Evolutionary conservation across 2,329 filamentous ascomycete genomes (phyloP).

Genomic region (Blumeriella jaapii): DNA sequence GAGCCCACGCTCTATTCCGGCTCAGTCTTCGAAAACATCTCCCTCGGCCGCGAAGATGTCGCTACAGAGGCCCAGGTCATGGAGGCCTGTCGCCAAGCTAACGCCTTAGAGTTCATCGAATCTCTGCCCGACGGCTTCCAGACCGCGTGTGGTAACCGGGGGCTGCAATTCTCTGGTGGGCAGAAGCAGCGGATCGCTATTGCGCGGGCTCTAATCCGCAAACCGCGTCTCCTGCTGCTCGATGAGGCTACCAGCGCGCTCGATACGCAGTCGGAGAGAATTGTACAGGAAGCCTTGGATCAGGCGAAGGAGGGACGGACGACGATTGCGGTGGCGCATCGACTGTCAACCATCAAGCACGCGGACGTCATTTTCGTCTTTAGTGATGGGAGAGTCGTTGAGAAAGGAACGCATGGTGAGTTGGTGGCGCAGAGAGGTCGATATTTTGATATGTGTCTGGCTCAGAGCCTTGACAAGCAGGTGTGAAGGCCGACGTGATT

Average conservation of each 20-base stretch:
- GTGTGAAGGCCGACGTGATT: too few relatives aligned
- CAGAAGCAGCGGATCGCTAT: slow-evolving; percentile 89
- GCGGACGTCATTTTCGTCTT: slow-evolving; percentile 54
- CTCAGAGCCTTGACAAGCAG: slow-evolving; percentile 6
- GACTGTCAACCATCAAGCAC: slow-evolving; percentile 63
- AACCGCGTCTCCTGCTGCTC: slow-evolving; percentile 42
- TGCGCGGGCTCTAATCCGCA: slow-evolving; percentile 49
- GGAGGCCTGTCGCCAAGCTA: slow-evolving; percentile 30
- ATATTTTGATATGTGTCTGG: slow-evolving; percentile 6
- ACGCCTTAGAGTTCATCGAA: slow-evolving; percentile 39
- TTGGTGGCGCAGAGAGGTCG: slow-evolving; percentile 41
- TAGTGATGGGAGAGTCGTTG: slow-evolving; percentile 72
- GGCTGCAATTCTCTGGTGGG: slow-evolving; percentile 70
- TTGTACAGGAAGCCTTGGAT: slow-evolving; percentile 60
- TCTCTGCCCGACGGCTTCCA: slow-evolving; percentile 52
- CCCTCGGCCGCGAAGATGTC: slow-evolving; percentile 41
- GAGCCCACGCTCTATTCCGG: slow-evolving; percentile 54
- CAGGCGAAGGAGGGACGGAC: slow-evolving; percentile 41
- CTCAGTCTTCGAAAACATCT: slow-evolving; percentile 56
- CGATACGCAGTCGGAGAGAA: slow-evolving; percentile 63
- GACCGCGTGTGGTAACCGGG: slow-evolving; percentile 77
- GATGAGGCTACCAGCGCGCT: slow-evolving; percentile 72
- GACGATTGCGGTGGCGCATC: slow-evolving; percentile 65
- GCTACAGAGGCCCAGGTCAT: slow-evolving; percentile 28
- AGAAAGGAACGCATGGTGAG: slow-evolving; percentile 67